These are phyloP conservation scores for Mycena galopus DNA, from an alignment of 768 basidiomycete species.

Conservation along the genomic window DNA sequence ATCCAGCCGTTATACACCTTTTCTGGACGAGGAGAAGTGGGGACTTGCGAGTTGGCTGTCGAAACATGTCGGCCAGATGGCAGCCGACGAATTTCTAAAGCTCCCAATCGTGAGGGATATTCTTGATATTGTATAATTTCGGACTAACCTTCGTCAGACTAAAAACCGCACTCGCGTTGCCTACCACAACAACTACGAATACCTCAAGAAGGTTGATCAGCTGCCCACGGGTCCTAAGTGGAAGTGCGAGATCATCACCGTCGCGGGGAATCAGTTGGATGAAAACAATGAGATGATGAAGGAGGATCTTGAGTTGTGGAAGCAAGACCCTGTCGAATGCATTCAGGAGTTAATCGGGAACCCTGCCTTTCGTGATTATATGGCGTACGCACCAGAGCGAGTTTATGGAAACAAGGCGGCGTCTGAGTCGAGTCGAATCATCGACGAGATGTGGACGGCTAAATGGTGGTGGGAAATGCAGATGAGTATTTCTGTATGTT, in stretches of 20 bases:
- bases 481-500: no score
- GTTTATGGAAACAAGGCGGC: no score
- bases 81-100: constrained; percentile 25
- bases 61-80: constrained; percentile 25
- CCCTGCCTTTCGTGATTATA: no score
- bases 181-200: constrained; percentile 35
- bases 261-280: constrained; percentile 16
- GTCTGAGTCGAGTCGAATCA: no score
- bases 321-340: constrained; percentile 38
- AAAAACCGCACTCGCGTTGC: constrained; percentile 24
- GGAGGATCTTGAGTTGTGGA: constrained; percentile 7
- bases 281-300: constrained; percentile 23
- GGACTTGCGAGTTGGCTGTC: constrained; percentile 25
- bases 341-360: constrained; percentile 39
- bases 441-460: no score
- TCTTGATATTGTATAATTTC: no score
- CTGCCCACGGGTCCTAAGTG: constrained; percentile 37
- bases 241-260: constrained; percentile 35
- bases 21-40: constrained; percentile 28
- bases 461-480: no score
- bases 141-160: constrained; percentile 18
- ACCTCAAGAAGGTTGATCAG: constrained; percentile 39
- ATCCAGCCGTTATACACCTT: not conserved
- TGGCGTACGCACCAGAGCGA: no score
- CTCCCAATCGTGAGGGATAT: constrained; percentile 15